Percentiles rank a stretch among this genome's conserved stretches.
These are phyloP conservation scores for Phytophthora hibernalis DNA, from an alignment of 352 stramenopile species.

Conservation along the genomic window DNA sequence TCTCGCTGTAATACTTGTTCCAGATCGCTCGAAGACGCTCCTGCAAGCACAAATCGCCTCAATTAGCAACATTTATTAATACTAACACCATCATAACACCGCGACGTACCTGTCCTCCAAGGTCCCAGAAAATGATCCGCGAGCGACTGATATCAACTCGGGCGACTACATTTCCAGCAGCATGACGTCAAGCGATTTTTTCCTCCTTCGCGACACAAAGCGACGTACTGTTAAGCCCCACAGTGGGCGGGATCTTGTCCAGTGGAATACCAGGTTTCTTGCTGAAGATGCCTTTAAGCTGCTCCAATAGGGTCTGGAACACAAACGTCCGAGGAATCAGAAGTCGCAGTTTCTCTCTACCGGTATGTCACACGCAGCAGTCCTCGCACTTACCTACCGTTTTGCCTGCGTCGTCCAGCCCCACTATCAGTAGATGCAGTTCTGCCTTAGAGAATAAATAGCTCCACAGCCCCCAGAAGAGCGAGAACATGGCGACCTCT, in stretches of 20 bases:
- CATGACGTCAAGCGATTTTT: constrained; percentile 1
- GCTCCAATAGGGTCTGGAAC: constrained; percentile 87
- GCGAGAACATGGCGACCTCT: constrained; percentile 78
- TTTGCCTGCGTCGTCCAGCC: constrained; percentile 93
- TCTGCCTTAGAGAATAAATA: constrained; percentile 90
- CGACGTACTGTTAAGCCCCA: constrained; percentile 89
- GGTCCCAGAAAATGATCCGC: constrained; percentile 93
- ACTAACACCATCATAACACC: neutral
- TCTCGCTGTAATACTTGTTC: constrained; percentile 95
- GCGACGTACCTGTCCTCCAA: constrained; percentile 81
- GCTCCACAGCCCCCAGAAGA: constrained; percentile 81
- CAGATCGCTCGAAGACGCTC: constrained; percentile 91
- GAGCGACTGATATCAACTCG: constrained; percentile 86
- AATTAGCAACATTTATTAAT: neutral
- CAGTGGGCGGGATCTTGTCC: constrained; percentile 92
- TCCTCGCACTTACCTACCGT: constrained; percentile 74
- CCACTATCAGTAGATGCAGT: constrained; percentile 92
- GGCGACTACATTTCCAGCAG: constrained; percentile 50
- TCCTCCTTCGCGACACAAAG: neutral
- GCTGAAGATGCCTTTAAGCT: constrained; percentile 91
- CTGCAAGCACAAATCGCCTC: constrained; percentile 25
- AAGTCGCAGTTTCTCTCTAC: neutral
- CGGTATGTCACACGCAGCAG: neutral
- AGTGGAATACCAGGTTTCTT: constrained; percentile 90
- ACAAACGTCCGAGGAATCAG: neutral